phyloP scores from a whole-genome alignment of 192 early-diverging fungal species.

The Spizellomyces punctatus region DNA sequence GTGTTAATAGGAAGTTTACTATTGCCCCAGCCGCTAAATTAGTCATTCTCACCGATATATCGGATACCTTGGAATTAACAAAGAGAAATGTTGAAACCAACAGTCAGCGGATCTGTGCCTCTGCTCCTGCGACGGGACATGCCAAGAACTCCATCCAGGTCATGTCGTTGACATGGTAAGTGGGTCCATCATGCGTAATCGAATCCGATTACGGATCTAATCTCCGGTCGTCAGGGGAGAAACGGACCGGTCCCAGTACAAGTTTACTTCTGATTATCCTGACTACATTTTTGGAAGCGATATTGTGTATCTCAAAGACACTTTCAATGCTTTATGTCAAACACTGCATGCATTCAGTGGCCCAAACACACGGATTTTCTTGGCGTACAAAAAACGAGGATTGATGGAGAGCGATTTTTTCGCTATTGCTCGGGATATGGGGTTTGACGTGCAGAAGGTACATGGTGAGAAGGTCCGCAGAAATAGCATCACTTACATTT shows the following conservation, averaged over 20 bases:
- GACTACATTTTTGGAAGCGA: conserved; percentile 34
- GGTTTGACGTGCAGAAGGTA: conserved; percentile 30
- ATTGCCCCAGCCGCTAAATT: no score
- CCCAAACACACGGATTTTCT: conserved; percentile 16
- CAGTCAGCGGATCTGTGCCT: background rate
- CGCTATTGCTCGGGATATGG: conserved; percentile 20
- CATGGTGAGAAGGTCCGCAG: background rate
- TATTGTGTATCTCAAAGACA: conserved; percentile 21
- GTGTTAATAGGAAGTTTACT: no score
- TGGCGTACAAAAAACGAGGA: conserved; percentile 33
- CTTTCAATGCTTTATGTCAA: conserved; percentile 12
- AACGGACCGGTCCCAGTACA: no score
- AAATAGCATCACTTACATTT: no score
- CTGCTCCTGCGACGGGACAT: no score
- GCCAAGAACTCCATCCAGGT: no score
- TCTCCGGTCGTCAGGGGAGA: no score
- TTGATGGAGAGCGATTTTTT: conserved; percentile 36
- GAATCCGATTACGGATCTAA: no score
- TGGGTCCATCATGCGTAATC: no score
- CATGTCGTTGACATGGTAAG: no score
- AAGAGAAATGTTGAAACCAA: background rate
- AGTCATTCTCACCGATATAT: background rate
- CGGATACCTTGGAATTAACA: conserved; percentile 1
- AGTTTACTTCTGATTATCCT: background rate
- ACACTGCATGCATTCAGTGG: conserved; percentile 25